These are phyloP conservation scores for Candida sp. DNA, from an alignment of 1,139 yeast species.

Conservation along the genomic window DNA sequence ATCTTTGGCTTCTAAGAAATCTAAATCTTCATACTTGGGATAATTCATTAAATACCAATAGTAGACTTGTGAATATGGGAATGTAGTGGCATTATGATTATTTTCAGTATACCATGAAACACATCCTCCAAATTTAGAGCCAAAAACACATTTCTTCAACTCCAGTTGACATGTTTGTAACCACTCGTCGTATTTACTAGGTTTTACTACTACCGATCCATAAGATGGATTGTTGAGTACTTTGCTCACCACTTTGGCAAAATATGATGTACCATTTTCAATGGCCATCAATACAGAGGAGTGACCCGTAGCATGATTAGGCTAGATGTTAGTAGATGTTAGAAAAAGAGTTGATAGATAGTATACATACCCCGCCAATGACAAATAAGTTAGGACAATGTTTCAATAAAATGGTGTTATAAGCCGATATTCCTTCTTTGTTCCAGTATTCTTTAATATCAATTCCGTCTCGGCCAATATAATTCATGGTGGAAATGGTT, in stretches of 20 bases:
- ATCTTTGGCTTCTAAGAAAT: neutral
- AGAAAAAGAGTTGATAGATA: neutral
- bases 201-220: slow-evolving; percentile 28
- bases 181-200: slow-evolving; percentile 36
- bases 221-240: slow-evolving; percentile 24
- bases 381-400: slow-evolving; percentile 35
- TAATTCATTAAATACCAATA: slow-evolving; percentile 27
- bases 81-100: slow-evolving; percentile 31
- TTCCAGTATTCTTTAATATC: slow-evolving; percentile 22
- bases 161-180: slow-evolving; percentile 22
- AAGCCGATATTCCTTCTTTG: slow-evolving; percentile 32
- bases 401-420: slow-evolving; percentile 30
- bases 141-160: slow-evolving; percentile 31
- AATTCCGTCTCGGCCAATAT: slow-evolving; percentile 26
- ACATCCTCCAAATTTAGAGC: slow-evolving; percentile 43
- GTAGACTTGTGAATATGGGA: slow-evolving; percentile 36
- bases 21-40: slow-evolving; percentile 27
- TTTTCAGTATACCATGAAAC: slow-evolving; percentile 35
- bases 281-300: slow-evolving; percentile 41
- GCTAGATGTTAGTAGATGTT: slow-evolving; percentile 8
- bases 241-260: slow-evolving; percentile 20
- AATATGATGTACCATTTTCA: slow-evolving; percentile 32
- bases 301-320: slow-evolving; percentile 44
- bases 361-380: slow-evolving; percentile 23
- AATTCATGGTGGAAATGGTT: slow-evolving; percentile 15